Evolutionary conservation across 306 rosid genomes (phyloP).

Genomic region (Elaeagnus macrophylla): DNA sequence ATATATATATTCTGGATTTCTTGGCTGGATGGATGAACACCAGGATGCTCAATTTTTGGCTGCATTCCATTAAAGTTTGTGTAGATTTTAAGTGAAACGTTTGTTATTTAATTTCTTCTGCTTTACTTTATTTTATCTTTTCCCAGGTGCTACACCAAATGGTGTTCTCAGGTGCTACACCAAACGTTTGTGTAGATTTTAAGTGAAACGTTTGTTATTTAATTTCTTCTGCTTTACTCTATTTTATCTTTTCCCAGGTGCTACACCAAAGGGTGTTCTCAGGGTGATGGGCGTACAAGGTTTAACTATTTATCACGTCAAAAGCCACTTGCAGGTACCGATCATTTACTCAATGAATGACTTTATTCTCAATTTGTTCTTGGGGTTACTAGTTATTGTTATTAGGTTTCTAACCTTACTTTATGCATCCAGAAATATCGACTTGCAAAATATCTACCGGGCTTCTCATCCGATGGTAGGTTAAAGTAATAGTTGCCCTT

Average conservation of each 20-base stretch:
- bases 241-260: slow-evolving; percentile 45
- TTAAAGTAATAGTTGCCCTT: slow-evolving; percentile 19
- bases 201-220: no score
- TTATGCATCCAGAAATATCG: slow-evolving; percentile 77
- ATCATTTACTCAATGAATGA: neutral
- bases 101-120: no score
- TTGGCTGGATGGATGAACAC: no score
- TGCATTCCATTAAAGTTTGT: no score
- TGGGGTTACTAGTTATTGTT: slow-evolving; percentile 8
- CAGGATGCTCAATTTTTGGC: no score
- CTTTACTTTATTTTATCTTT: slow-evolving; percentile 8
- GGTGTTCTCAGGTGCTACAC: slow-evolving; percentile 97
- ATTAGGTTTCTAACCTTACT: slow-evolving; percentile 19
- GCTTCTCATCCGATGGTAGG: slow-evolving; percentile 80
- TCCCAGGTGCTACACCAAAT: slow-evolving; percentile 90
- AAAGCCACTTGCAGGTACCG: slow-evolving; percentile 92
- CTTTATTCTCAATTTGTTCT: neutral
- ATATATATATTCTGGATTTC: no score
- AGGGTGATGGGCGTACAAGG: slow-evolving; percentile 98
- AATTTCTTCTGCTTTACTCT: neutral
- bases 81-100: no score
- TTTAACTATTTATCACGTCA: slow-evolving; percentile 91
- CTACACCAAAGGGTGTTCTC: slow-evolving; percentile 97
- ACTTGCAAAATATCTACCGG: slow-evolving; percentile 89
- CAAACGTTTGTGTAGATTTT: no score